Evolutionary conservation across 345 rosid species (phyloP).

Genomic region (Lepidium didymum): DNA sequence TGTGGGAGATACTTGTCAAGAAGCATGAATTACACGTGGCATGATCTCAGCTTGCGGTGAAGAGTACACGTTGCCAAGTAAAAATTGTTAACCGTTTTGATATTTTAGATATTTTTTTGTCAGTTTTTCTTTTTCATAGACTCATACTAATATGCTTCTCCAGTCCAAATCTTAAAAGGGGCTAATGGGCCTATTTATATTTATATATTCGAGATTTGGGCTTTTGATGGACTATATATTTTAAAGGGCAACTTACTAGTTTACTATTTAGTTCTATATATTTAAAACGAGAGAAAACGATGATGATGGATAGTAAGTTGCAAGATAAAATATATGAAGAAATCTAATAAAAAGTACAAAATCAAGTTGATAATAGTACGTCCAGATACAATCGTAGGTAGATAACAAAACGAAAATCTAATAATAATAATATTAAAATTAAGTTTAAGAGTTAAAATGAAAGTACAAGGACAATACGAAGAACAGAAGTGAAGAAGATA

Average conservation of each 20-base stretch:
- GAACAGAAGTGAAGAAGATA: slow-evolving; percentile 22
- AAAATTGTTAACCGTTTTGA: not conserved
- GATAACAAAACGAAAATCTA: slow-evolving; percentile 1
- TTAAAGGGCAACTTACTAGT: too few species aligned
- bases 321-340: not conserved
- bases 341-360: slow-evolving; percentile 9
- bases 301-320: slow-evolving; percentile 15
- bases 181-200: too few species aligned
- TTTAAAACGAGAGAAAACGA: not conserved
- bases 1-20: slow-evolving; percentile 54
- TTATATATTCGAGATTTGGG: too few species aligned
- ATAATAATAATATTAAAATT: not conserved
- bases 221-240: too few species aligned
- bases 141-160: not conserved
- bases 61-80: not conserved
- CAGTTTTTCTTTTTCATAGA: not conserved
- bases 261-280: too few species aligned
- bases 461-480: slow-evolving; percentile 23
- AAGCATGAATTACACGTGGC: slow-evolving; percentile 19
- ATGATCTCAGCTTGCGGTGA: not conserved
- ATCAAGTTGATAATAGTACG: slow-evolving; percentile 15
- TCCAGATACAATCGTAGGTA: slow-evolving; percentile 17
- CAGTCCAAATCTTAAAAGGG: too few species aligned
- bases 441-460: not conserved
- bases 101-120: not conserved